Base-by-base conservation (phyloP, 768 basidiomycete genomes). In the Hericium erinaceus region DNA sequence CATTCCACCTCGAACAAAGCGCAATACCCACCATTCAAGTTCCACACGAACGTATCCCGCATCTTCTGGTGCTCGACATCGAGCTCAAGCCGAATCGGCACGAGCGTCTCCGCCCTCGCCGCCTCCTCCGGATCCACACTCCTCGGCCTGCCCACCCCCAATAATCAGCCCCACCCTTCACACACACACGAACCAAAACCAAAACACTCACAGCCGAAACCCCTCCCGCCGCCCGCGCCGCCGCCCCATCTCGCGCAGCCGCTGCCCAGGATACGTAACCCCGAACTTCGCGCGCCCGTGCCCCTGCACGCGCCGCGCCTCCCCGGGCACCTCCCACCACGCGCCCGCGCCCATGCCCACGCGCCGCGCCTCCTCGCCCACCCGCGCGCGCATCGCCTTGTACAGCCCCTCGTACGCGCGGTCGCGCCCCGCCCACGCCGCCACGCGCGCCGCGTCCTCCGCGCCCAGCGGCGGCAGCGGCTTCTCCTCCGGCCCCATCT, bases 1-100 rank as follows among this genome's bases (percentile, higher is more conserved):
- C 44, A 41, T 46, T 48, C 56, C 39, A 22, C 2, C 16, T 24
- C 15, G 26, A 13, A 26, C 41, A 50, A 12, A 20, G 11, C 18
- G 20, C 2, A 44, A 18, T 6, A 61, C 82, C n/a, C 57, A 97
- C 95, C 95, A 62, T 89, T 88, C 48, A 95, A 71, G 66, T 99
- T 97, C 97, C 95, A 99, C 48, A 97, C 81, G 72, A 98, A 98
- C 0, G 95, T 93, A 68, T 99, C 97, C 26, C 93, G 83, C 77
- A 98, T 86, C 73, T 87, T 90, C 67, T 90, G 86, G 65, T 91
- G 89, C 57, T 98, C 97, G 51, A 95, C 87, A 64, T 99, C 97
- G 65, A 98, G 85, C 69, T 99, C 97, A 54, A 99, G 76, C n/a
- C 97, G 83, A 41, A 99, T 87, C 3, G 97, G 97, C 4, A 98